These are phyloP conservation scores for Beauveria sp. DNA, from an alignment of 2,329 filamentous ascomycete genomes.

Conservation along the genomic window DNA sequence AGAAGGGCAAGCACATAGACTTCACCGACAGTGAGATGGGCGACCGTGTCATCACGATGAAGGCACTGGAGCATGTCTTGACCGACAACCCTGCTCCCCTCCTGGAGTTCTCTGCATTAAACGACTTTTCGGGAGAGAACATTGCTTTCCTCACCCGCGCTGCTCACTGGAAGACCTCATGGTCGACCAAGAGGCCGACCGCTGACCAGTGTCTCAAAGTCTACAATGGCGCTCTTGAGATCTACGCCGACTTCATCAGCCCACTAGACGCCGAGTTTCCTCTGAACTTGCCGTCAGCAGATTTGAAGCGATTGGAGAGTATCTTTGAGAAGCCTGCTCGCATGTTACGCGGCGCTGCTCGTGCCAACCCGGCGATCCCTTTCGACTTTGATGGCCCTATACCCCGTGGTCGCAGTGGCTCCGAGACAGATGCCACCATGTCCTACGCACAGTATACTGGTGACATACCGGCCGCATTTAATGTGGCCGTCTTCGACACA, in stretches of 20 bases:
- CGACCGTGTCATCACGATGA: slow-evolving; percentile 42
- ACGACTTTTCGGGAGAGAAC: slow-evolving; percentile 52
- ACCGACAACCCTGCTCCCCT: slow-evolving; percentile 37
- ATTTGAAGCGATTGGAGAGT: slow-evolving; percentile 31
- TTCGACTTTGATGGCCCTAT: slow-evolving; percentile 13
- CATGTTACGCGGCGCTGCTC: slow-evolving; percentile 21
- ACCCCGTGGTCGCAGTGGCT: not conserved
- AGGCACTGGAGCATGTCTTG: slow-evolving; percentile 42
- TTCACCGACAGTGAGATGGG: slow-evolving; percentile 19
- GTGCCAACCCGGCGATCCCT: slow-evolving; percentile 17
- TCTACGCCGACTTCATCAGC: slow-evolving; percentile 41
- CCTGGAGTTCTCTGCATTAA: slow-evolving; percentile 43
- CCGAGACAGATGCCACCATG: not conserved
- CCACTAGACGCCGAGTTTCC: slow-evolving; percentile 40
- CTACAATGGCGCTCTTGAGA: slow-evolving; percentile 39
- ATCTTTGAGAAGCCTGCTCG: slow-evolving; percentile 35
- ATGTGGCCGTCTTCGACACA: slow-evolving; percentile 13
- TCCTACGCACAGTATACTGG: slow-evolving; percentile 3
- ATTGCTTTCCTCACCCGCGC: slow-evolving; percentile 46
- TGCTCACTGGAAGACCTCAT: slow-evolving; percentile 32
- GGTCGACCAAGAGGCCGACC: not conserved
- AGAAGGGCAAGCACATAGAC: slow-evolving; percentile 25
- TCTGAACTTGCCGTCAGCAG: slow-evolving; percentile 40
- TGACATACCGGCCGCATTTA: slow-evolving; percentile 1
- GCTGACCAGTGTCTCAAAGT: not conserved